Base-by-base conservation (phyloP, 23 red algal genomes). In the Gracilaria domingensis region DNA sequence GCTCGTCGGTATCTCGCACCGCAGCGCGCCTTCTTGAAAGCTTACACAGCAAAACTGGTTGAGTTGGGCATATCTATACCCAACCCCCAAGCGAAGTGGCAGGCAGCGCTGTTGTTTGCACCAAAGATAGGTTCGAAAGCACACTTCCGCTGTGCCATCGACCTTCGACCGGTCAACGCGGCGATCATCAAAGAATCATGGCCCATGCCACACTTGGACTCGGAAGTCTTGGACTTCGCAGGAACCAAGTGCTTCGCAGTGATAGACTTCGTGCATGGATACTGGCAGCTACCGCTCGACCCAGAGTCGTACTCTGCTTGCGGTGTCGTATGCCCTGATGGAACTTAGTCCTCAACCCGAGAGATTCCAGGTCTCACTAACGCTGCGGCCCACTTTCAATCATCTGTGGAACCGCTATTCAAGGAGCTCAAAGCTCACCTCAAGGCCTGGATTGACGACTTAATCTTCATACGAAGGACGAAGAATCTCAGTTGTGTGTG, bases 361-460 rank as follows among this genome's bases (percentile, higher is more conserved):
- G 76, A 69, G 12, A 28, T 91, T 14, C 87, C 73, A 5, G 87
- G 87, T 44, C 28, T 80, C 18, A 66, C 35, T 5, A 91, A 80
- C 55, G 75, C 73, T 23, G 56, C 74, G 2, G 48, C 87, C 12
- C 13, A 91, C 55, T 91, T 91, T 37, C 87, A 81, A 26, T 66
- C 56, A 5, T 38, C 53, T 12, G 61, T 91, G 12, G 75, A 81
- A 32, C 73, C 87, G 4, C 42, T 80, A 3, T 91, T 91, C 49
- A 47, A 69, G 29, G 35, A 81, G 16, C 14, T 91, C 7, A 6
- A 60, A 48, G 30, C 14, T n/a, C 47, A 65, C 26, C 12, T 91
- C 7, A 91, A 91, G 53, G 87, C 87, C 13, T 81, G 87, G 87
- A 24, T 91, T 25, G 87, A 91, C 34, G 72, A 91, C 35, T 91